phyloP scores from a whole-genome alignment of 495 filamentous ascomycete species.

The Penicillium ochrochloron region DNA sequence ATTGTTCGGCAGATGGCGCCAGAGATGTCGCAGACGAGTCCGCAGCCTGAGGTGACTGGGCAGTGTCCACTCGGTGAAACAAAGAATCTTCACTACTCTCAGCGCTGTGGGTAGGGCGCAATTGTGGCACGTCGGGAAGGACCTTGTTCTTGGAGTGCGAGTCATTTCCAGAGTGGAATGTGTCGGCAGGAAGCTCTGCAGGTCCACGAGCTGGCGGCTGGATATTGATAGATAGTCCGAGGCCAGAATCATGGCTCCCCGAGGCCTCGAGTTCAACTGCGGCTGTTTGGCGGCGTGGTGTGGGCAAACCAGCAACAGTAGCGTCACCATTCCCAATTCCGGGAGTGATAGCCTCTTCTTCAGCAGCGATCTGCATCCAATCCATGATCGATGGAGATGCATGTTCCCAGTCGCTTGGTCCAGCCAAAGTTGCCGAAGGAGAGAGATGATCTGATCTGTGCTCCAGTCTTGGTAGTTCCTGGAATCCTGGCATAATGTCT shows the following conservation, averaged over 20 bases:
- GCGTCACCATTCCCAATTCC: slow-evolving; percentile 21
- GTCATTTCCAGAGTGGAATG: slow-evolving; percentile 4
- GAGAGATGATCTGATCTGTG: slow-evolving; percentile 24
- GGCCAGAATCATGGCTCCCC: slow-evolving; percentile 26
- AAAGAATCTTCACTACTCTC: slow-evolving; percentile 48
- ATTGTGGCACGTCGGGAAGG: slow-evolving; percentile 43
- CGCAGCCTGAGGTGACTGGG: slow-evolving; percentile 42
- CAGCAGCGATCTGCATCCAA: slow-evolving; percentile 56
- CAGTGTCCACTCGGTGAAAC: slow-evolving; percentile 39
- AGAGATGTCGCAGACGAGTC: slow-evolving; percentile 50
- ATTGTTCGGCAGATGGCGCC: slow-evolving; percentile 38
- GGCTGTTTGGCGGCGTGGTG: slow-evolving; percentile 28
- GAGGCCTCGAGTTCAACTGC: slow-evolving; percentile 16
- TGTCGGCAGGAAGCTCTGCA: slow-evolving; percentile 15
- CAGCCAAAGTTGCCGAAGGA: slow-evolving; percentile 49
- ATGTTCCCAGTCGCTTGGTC: slow-evolving; percentile 57
- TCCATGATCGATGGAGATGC: slow-evolving; percentile 61
- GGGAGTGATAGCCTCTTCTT: slow-evolving; percentile 38
- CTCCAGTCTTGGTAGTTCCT: slow-evolving; percentile 21
- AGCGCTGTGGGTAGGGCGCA: slow-evolving; percentile 66
- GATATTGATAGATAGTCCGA: slow-evolving; percentile 47
- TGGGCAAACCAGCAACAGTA: slow-evolving; percentile 25
- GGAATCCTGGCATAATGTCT: slow-evolving; percentile 36
- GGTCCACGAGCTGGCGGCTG: slow-evolving; percentile 13
- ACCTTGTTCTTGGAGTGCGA: not conserved